Evolutionary conservation across 306 rosid species (phyloP).

Genomic region (Acacia confusa): DNA sequence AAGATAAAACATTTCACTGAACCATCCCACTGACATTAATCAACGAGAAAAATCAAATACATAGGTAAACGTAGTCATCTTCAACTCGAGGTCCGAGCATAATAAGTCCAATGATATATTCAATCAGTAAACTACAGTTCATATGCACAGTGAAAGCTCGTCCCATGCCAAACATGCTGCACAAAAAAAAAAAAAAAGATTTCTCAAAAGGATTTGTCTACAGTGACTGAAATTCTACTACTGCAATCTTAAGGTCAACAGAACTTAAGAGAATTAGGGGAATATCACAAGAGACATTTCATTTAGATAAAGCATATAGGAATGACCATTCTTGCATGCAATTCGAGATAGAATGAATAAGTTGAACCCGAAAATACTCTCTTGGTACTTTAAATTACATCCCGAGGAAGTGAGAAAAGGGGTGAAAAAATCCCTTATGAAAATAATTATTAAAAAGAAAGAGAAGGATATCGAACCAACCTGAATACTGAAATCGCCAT

Average conservation of each 20-base stretch:
- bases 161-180: background rate
- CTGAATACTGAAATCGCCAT: slow-evolving; percentile 98
- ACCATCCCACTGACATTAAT: background rate
- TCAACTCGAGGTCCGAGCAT: background rate
- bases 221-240: background rate
- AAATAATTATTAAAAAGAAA: background rate
- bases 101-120: background rate
- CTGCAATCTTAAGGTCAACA: background rate
- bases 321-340: background rate
- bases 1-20: background rate
- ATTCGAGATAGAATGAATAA: background rate
- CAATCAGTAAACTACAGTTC: background rate
- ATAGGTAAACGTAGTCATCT: background rate
- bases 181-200: background rate
- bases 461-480: slow-evolving; percentile 45
- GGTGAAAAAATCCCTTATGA: background rate
- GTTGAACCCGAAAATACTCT: background rate
- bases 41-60: background rate
- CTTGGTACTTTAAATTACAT: background rate
- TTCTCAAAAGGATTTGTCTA: background rate
- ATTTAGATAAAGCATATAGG: background rate
- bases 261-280: background rate
- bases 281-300: background rate
- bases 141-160: background rate
- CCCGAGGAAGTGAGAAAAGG: background rate